phyloP scores from a whole-genome alignment of 768 basidiomycete species.

The Dacryopinax spathularia region DNA sequence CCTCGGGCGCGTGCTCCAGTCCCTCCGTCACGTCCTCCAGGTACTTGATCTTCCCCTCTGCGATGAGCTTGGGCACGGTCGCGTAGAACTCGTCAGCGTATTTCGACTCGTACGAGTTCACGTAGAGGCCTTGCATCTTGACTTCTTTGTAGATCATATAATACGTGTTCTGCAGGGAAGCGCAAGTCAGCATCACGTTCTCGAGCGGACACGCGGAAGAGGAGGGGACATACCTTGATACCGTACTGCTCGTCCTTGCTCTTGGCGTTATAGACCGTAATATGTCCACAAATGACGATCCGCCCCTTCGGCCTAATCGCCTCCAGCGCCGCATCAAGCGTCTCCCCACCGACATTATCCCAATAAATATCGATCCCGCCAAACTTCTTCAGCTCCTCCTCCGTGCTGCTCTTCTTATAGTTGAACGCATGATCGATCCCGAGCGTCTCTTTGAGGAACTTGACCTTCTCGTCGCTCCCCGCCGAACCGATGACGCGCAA shows the following conservation, averaged over 20 bases:
- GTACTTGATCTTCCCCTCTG: conserved; percentile 35
- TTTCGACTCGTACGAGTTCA: conserved; percentile 25
- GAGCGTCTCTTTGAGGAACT: conserved; percentile 37
- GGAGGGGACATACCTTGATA: conserved; percentile 13
- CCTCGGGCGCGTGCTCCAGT: conserved; percentile 30
- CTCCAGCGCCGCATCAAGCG: conserved; percentile 40
- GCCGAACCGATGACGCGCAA: conserved; percentile 56
- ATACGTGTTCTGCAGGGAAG: conserved; percentile 28
- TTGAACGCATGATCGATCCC: conserved; percentile 61
- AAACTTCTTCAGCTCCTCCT: conserved; percentile 39
- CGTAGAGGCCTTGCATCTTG: conserved; percentile 35
- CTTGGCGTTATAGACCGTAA: conserved; percentile 21
- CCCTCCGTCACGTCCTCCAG: conserved; percentile 35
- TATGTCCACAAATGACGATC: conserved; percentile 33
- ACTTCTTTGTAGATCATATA: conserved; percentile 31
- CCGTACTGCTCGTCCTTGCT: conserved; percentile 8
- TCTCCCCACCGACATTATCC: conserved; percentile 49
- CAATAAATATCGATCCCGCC: conserved; percentile 46
- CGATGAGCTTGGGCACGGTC: conserved; percentile 29
- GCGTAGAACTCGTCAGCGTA: conserved; percentile 32
- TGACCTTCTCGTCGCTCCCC: conserved; percentile 60
- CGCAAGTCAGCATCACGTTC: too few relatives aligned
- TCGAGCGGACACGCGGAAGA: neutral
- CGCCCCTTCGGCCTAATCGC: conserved; percentile 33
- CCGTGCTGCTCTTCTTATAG: conserved; percentile 47